These are phyloP conservation scores for Capsicum rhomboideum DNA, from an alignment of 257 asterid genomes.

Conservation along the genomic window DNA sequence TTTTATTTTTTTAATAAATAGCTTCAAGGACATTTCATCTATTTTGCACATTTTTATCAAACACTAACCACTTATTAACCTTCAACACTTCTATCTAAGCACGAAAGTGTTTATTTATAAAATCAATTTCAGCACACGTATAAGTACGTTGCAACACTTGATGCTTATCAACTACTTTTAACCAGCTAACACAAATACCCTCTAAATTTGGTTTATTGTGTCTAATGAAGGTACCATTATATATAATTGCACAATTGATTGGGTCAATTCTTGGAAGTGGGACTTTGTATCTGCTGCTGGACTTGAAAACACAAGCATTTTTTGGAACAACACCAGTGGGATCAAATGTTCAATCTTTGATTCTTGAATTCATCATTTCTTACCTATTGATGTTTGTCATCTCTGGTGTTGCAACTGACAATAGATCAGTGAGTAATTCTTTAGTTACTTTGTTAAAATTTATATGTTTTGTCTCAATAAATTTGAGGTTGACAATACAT, in stretches of 20 bases:
- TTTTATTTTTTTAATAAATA: not conserved
- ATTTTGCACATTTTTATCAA: no score
- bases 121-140: no score
- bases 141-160: not conserved
- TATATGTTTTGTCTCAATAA: not conserved
- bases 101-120: no score
- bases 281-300: constrained; percentile 42
- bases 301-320: constrained; percentile 20
- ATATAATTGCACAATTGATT: constrained; percentile 41
- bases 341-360: constrained; percentile 39
- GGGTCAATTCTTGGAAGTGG: constrained; percentile 61
- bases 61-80: no score
- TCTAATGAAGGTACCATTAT: constrained; percentile 47
- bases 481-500: not conserved
- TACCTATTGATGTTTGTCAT: constrained; percentile 62
- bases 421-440: constrained; percentile 39
- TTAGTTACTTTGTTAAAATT: not conserved
- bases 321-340: constrained; percentile 46
- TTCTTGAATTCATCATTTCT: constrained; percentile 44
- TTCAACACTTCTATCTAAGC: no score
- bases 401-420: constrained; percentile 69
- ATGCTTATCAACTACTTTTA: not conserved
- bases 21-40: no score
- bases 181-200: not conserved
- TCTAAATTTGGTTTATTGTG: not conserved